Percentiles rank a stretch among this genome's conserved stretches.
phyloP scores from a whole-genome alignment of 2,329 filamentous ascomycete genomes.

The Bisporella sp. region DNA sequence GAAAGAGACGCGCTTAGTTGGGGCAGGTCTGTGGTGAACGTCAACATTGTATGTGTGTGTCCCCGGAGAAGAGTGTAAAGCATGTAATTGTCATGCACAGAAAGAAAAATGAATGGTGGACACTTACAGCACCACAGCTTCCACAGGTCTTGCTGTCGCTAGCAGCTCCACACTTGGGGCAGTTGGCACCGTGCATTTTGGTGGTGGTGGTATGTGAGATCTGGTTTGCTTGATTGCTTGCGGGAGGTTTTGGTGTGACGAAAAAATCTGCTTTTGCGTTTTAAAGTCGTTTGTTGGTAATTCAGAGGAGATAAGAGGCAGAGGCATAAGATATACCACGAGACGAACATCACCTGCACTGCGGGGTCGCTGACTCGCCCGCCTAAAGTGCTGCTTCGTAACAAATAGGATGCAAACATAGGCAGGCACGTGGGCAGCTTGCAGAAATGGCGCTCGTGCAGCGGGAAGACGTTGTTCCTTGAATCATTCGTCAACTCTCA shows the following conservation, averaged over 20 bases:
- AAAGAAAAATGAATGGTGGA: not conserved
- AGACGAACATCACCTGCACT: too few species aligned
- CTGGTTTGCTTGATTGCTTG: too few species aligned
- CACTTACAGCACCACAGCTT: slow-evolving; percentile 23
- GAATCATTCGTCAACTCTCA: too few species aligned
- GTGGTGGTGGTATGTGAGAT: too few species aligned
- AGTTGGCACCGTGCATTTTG: slow-evolving; percentile 23
- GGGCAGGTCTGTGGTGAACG: slow-evolving; percentile 11
- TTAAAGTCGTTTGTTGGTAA: not conserved
- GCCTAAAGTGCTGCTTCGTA: too few species aligned
- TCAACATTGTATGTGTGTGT: not conserved
- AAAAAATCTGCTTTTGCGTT: too few species aligned
- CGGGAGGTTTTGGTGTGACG: too few species aligned
- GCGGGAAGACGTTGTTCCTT: too few species aligned
- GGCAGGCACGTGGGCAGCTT: too few species aligned
- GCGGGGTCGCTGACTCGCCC: too few species aligned
- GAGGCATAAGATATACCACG: not conserved
- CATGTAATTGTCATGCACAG: not conserved
- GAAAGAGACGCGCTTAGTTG: slow-evolving; percentile 7
- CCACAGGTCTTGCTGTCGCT: slow-evolving; percentile 22
- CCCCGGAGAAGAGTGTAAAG: not conserved
- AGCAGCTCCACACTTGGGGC: slow-evolving; percentile 23
- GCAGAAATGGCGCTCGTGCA: too few species aligned
- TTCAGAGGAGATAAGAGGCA: not conserved
- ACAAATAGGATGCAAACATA: too few species aligned